Base-by-base conservation (phyloP, 495 filamentous ascomycete genomes). In the Hypoxylon fuscum region DNA sequence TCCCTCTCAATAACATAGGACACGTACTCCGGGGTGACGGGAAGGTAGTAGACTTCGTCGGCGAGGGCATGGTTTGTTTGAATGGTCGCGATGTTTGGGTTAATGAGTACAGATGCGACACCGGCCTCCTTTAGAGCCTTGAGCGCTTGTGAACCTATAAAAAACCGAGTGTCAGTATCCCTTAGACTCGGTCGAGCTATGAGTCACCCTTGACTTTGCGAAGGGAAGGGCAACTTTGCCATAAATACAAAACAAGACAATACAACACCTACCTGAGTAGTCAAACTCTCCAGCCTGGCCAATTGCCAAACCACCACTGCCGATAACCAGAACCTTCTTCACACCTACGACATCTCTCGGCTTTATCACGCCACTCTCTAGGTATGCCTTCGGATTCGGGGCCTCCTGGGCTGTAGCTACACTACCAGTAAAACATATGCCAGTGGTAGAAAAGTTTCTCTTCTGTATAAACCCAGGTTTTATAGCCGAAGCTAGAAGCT, bases 241-340 rank as follows among this genome's bases (percentile, higher is more conserved):
- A 35, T 27, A n/a, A n/a, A n/a, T n/a, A n/a, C n/a, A n/a, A n/a
- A n/a, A n/a, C n/a, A n/a, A n/a, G n/a, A n/a, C n/a, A n/a, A n/a
- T n/a, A n/a, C n/a, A n/a, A n/a, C n/a, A 66, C 67, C 29, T 62
- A 85, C 93, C 95, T 62, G 96, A 98, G 77, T 98, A 98, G 75
- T 98, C 95, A 71, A 98, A 98, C 77, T 98, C 95, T 77, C 95
- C 95, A 55, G 95, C 95, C 77, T 98, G 95, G 57, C 95, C 95
- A 81, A 98, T 98, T 73, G 92, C 94, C 59, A 98, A 84, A 76
- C 95, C 95, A 76, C 95, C 95, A 77, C 88, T 92, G 34, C 95
- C 95, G 72, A 98, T 91, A 50, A 98, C 91, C 46, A 98, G 81
- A n/a, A 98, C 95, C 81, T 98, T 98, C 81, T 93, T 96, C 53